Evolutionary conservation across 2,329 filamentous ascomycete species (phyloP), one percentile per base, ranked within the genome.

Genomic region (Pseudogymnoascus sp.): DNA sequence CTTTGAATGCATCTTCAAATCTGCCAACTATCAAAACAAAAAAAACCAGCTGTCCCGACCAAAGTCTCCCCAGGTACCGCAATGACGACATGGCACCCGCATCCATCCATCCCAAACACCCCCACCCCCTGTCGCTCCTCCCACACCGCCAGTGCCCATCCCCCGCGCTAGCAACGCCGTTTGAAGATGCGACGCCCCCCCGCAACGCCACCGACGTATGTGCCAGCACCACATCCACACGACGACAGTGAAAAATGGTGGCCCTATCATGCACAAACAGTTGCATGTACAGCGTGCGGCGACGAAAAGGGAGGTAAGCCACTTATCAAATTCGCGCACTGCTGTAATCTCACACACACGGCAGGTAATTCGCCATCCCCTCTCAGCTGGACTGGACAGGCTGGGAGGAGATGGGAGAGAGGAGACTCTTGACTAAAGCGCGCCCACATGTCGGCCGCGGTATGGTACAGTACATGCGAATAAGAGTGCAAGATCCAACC

Each of bases 201-300:
- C 43, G 43, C 43, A 50, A 50, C 43, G 43, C 43, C 43, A 50
- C 25, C 43, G 43, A 50, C 43, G 43, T 50, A 50, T 28, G 41
- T n/a, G 18, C 2, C 41, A 28, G 6, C 20, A 28, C 12, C 30
- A 11, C 25, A 30, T 12, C n/a, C n/a, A 12, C 16, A n/a, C 38
- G 38, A 41, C 18, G 18, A 16, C 16, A 38, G n/a, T 18, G n/a
- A n/a, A n/a, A n/a, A n/a, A n/a, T n/a, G n/a, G n/a, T n/a, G n/a
- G n/a, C n/a, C n/a, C n/a, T n/a, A 38, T 16, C n/a, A 8, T 20
- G 18, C 16, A 32, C 6, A 8, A 32, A 32, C 22, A 4, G 2
- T 4, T 4, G 22, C 22, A 25, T 25, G 22, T 25, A 25, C 22
- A 25, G 22, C 22, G 3, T 25, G 22, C 22, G 22, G 22, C 22